Base-by-base conservation (phyloP, 2,329 filamentous ascomycete genomes). In the Chaetomiaceae sp. region DNA sequence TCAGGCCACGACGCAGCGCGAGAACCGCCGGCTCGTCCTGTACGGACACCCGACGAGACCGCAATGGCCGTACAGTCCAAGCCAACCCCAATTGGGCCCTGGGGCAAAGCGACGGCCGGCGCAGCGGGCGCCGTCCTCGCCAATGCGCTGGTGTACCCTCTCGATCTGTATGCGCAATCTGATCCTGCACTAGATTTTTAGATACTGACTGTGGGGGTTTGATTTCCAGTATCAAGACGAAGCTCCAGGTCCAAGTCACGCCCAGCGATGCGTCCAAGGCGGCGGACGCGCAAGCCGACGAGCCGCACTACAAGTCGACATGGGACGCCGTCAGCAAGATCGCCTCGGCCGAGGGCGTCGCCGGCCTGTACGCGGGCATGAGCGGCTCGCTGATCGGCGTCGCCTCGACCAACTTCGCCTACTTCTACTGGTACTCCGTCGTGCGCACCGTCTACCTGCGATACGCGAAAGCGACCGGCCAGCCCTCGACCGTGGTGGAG, bases 351-450 rank as follows among this genome's bases (percentile, higher is more conserved):
- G 93, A 98, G 57, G 93, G 93, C 26, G 47, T 93, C 8, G 60
- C 72, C 38, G 93, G 93, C 6, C 78, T 98, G 7, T 98, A 98
- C 61, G 81, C 86, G 42, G 93, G 93, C 50, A 90, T 98, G 65
- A 76, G 81, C 50, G 90, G 91, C 41, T 82, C 90, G 4, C 73
- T 98, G 15, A 71, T 97, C 42, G 93, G 93, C 44, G 93, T 98
- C 29, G 91, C 89, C 1, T 96, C 90, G 20, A 97, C 91, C 42
- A 98, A 98, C 68, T 98, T 98, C 64, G 93, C 93, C 60, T 98
- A 98, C 70, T 98, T 98, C 66, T 98, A 98, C 72, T 97, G 91
- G 90, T 97, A 97, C 66, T 91, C 88, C 5, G 70, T 93, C 22
- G 88, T 96, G 26, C 82, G 93, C 53, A 81, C 81, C 14, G 67